Conservation (phyloP, 768 basidiomycete species). For the Amanita muscaria region DNA sequence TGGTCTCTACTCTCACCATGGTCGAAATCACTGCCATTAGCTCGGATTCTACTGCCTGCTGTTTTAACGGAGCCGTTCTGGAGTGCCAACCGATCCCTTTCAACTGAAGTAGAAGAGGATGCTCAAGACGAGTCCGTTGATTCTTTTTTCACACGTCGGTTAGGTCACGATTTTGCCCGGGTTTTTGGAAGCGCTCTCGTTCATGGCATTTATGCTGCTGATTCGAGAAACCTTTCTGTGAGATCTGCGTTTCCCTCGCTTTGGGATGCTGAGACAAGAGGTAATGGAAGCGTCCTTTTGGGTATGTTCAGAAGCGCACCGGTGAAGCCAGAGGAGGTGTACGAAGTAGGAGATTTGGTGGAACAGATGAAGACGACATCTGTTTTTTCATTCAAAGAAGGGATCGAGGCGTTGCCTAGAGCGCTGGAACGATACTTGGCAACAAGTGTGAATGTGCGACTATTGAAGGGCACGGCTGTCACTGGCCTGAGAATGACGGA, state of each 20-base stretch:
- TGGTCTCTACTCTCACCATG: constrained; percentile 15
- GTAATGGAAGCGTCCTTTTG: constrained; percentile 60
- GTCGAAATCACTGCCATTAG: constrained; percentile 20
- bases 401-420: constrained; percentile 58
- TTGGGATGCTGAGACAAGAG: constrained; percentile 59
- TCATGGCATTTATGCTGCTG: constrained; percentile 91
- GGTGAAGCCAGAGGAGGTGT: constrained; percentile 20
- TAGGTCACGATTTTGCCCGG: constrained; percentile 65
- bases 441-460: constrained; percentile 44
- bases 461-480: constrained; percentile 32
- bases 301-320: constrained; percentile 26
- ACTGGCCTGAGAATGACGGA: constrained; percentile 9
- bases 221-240: constrained; percentile 65
- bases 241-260: constrained; percentile 70
- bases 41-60: constrained; percentile 39
- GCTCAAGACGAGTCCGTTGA: constrained; percentile 74
- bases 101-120: constrained; percentile 3
- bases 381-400: constrained; percentile 76
- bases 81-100: constrained; percentile 29
- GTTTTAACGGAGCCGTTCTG: constrained; percentile 52
- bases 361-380: constrained; percentile 49
- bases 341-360: constrained; percentile 41
- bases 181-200: constrained; percentile 73
- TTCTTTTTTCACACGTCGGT: constrained; percentile 62
- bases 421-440: constrained; percentile 43